Conservation (phyloP, 805 yeast genomes). For the Maudiozyma saulgeensis region DNA sequence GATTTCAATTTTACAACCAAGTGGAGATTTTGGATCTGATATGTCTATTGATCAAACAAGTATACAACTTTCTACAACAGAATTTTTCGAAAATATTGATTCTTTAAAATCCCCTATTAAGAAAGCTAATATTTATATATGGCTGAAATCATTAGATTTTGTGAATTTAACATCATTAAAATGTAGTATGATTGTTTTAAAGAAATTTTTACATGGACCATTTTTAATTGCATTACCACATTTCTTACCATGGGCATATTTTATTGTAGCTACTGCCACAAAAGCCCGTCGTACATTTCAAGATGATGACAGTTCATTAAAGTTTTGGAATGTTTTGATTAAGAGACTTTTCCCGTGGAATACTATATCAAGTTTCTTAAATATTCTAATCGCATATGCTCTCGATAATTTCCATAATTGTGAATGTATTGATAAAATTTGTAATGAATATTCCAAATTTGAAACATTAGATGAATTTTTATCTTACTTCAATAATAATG, state of each 20-base stretch:
- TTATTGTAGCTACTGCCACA: conserved; percentile 53
- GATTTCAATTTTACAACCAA: not conserved
- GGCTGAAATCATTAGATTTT: conserved; percentile 49
- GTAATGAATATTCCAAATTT: conserved; percentile 16
- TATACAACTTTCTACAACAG: not conserved
- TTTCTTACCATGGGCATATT: conserved; percentile 68
- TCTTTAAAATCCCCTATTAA: conserved; percentile 16
- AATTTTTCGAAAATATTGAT: conserved; percentile 22
- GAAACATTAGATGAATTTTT: conserved; percentile 32
- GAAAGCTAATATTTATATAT: conserved; percentile 26
- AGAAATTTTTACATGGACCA: conserved; percentile 63
- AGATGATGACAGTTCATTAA: conserved; percentile 9
- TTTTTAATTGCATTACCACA: conserved; percentile 59
- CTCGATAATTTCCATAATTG: conserved; percentile 19
- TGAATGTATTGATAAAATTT: conserved; percentile 14
- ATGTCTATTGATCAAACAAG: not conserved
- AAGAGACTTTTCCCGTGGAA: conserved; percentile 62
- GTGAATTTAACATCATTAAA: conserved; percentile 58
- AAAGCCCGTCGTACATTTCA: conserved; percentile 30
- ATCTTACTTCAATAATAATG: conserved; percentile 47
- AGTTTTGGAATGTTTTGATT: conserved; percentile 29
- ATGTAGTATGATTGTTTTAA: conserved; percentile 57
- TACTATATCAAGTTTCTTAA: conserved; percentile 51
- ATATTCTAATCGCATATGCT: conserved; percentile 38
- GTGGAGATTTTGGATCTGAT: not conserved